These are phyloP conservation scores for Heliocybe sulcata DNA, from an alignment of 1,284 basidiomycete genomes.

Conservation along the genomic window DNA sequence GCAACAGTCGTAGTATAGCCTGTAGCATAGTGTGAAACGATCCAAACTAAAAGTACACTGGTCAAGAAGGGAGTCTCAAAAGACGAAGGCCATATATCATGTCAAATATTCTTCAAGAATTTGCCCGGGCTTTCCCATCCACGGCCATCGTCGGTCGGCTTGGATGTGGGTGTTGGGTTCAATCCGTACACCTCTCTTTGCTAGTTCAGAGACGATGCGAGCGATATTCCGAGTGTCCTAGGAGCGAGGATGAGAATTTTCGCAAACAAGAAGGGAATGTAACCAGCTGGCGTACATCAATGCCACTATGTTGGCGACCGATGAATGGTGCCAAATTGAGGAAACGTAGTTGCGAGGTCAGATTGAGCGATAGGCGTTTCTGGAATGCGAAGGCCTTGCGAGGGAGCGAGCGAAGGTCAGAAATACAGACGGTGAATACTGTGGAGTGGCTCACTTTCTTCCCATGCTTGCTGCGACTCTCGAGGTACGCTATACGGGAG, in stretches of 20 bases:
- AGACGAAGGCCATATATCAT: not conserved
- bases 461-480: not conserved
- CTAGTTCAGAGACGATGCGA: constrained; percentile 71
- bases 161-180: constrained; percentile 69
- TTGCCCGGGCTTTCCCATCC: constrained; percentile 74
- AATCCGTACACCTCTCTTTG: constrained; percentile 55
- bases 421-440: constrained; percentile 11
- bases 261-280: constrained; percentile 4
- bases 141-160: constrained; percentile 64
- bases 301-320: constrained; percentile 81
- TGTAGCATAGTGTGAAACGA: not conserved
- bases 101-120: constrained; percentile 45
- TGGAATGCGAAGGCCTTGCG: constrained; percentile 16
- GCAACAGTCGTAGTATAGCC: no score
- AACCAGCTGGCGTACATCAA: constrained; percentile 59
- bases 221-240: constrained; percentile 86
- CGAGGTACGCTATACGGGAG: constrained; percentile 16
- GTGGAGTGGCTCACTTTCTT: constrained; percentile 23
- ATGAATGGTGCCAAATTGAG: constrained; percentile 61
- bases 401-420: not conserved
- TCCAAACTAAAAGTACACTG: not conserved
- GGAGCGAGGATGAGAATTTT: constrained; percentile 5
- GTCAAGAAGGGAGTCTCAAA: not conserved
- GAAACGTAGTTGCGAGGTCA: constrained; percentile 51
- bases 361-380: constrained; percentile 42